Evolutionary conservation across 1,284 basidiomycete genomes (phyloP), one percentile per base, ranked within the genome.

Genomic region (Ustilago sp.): DNA sequence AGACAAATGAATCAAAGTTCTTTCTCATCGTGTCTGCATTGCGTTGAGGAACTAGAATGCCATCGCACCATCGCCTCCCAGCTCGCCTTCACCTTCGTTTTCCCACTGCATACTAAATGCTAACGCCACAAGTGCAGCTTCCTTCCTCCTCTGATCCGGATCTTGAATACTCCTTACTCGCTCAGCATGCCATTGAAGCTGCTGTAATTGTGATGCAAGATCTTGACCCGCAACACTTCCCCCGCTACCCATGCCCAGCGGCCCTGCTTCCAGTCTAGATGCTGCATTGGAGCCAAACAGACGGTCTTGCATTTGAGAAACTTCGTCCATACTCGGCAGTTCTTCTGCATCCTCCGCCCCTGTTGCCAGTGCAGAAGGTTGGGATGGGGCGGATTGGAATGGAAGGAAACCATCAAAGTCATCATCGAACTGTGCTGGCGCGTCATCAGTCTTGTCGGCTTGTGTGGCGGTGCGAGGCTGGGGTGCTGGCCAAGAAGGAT

Each of bases 371-470:
- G 43, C 23, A 15, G n/a, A 11, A 13, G 60, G 4, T 45, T n/a
- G 19, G 1, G 56, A 19, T 4, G 56, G 9, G 1, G 57, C 64
- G 13, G 74, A 72, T 54, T 71, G 68, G 45, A 71, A 70, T 0
- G 77, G 69, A 9, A 77, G 63, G 38, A 79, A 79, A 39, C 67
- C 66, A 59, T 70, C 69, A 59, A 78, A 78, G 61, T 78, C 68
- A 59, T 75, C 72, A 8, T 75, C 72, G 57, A 78, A 78, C 11
- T 32, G 23, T 32, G 34, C 41, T 19, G 19, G 47, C 12, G 48
- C 48, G 17, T 59, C 47, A n/a, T 7, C 35, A 5, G 12, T 32
- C 19, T 47, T 51, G 15, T 31, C 28, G 8, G 28, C 8, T 13
- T 59, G 35, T 4, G 6, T 13, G 9, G 50, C 12, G 50, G 39